Evolutionary conservation across 2,329 filamentous ascomycete species (phyloP).

Genomic region (Neofusicoccum ribis): DNA sequence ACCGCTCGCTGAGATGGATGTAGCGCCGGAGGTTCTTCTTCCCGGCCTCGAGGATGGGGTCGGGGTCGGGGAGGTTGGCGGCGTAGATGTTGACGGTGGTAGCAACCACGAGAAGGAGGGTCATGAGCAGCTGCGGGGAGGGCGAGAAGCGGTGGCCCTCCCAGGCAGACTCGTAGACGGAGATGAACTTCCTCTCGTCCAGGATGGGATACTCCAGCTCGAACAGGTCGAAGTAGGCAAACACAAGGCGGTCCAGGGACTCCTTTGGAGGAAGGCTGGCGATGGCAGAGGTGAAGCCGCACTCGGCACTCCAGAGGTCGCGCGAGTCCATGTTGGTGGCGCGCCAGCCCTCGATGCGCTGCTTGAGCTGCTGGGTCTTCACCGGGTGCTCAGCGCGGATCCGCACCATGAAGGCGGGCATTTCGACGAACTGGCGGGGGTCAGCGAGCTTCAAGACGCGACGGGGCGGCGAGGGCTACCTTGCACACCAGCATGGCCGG

Average conservation of each 20-base stretch:
- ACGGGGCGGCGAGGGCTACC: neutral
- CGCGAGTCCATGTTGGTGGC: constrained; percentile 7
- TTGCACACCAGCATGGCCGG: constrained; percentile 11
- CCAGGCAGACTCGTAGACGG: constrained; percentile 4
- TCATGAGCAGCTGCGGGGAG: neutral
- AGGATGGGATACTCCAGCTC: constrained; percentile 11
- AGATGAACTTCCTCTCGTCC: constrained; percentile 2
- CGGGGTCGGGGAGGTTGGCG: neutral
- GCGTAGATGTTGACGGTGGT: neutral
- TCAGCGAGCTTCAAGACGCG: neutral
- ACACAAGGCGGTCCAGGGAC: neutral
- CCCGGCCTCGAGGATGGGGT: neutral
- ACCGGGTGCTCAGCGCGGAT: neutral
- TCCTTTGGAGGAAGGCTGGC: neutral
- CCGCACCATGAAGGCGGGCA: constrained; percentile 7
- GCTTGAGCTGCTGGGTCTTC: neutral
- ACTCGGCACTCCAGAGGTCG: neutral
- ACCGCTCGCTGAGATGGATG: constrained; percentile 8
- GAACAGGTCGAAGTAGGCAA: constrained; percentile 7
- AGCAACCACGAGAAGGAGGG: neutral
- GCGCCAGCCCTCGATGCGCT: neutral
- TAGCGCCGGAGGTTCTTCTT: neutral
- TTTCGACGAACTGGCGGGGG: neutral
- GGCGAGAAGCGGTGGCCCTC: neutral
- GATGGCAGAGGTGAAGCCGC: constrained; percentile 3